Evolutionary conservation across 768 basidiomycete genomes (phyloP), one percentile per base, ranked within the genome.

Genomic region (Candolleomyces aberdarensis): DNA sequence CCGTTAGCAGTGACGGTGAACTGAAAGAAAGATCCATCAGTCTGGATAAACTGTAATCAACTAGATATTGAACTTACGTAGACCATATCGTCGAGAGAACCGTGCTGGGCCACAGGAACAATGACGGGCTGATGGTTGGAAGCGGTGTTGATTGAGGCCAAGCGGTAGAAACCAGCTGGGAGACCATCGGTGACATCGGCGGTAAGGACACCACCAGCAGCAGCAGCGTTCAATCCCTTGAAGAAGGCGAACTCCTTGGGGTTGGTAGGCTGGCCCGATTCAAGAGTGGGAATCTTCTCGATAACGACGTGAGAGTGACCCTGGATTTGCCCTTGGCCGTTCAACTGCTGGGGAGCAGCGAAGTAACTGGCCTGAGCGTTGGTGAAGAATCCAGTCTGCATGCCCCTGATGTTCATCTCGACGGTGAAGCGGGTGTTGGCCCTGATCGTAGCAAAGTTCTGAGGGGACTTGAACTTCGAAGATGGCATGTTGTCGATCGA

Each of bases 221-320:
- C 84, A 10, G 75, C 78, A 26, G 75, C 75, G 62, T 77, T 82
- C 62, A 77, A 73, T 64, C 76, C 87, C 80, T 85, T 84, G 83
- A 89, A 88, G 76, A 88, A 88, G 31, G 75, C 77, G 65, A 89
- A 88, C 50, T 72, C 73, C 58, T 69, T 74, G 5, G 85, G 81
- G 69, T 87, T 76, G 40, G 78, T 76, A 36, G 78, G 68, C 1
- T 68, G 67, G n/a, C 78, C 79, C 59, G 78, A 74, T n/a, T 69
- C 69, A 41, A 85, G 62, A 5, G 79, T 72, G 48, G 64, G 49
- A 65, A 87, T 69, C 61, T 62, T 40, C 70, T 87, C 79, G 60
- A 87, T 67, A 51, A 82, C 82, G 66, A 87, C 73, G 74, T 87
- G 85, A 7, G 78, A 77, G 75, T 85, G 84, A 56, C 86, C 87